Base-by-base conservation (phyloP, 192 early-diverging fungal species). In the Coemansia sp. region DNA sequence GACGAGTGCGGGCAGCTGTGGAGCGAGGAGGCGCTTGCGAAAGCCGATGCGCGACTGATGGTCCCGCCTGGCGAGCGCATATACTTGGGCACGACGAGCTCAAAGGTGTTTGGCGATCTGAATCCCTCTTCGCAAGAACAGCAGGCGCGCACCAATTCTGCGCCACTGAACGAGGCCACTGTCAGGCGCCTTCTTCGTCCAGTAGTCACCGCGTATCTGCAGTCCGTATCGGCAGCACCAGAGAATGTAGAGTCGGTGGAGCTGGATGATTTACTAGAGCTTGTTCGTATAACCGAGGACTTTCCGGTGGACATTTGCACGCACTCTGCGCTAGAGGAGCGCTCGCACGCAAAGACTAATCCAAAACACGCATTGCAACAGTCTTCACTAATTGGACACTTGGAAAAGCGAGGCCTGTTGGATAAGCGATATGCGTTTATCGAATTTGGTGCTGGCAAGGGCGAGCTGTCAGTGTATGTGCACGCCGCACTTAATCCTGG, bases 361-460 rank as follows among this genome's bases (percentile, higher is more conserved):
- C 44, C 44, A n/a, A 90, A 87, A 47, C 87, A 90, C 59, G 72
- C 69, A 15, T 16, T 73, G 34, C 89, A 90, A 68, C 89, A 93
- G 66, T 84, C 92, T n/a, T 97, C 95, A 15, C 73, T 97, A 10
- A 27, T 95, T 3, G 93, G 92, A 11, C 91, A 95, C 59, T 82
- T 97, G 81, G 78, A 86, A 22, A 66, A 76, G 20, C 65, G 77
- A 8, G 81, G 84, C 2, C 83, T 93, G 76, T 71, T 94, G 59
- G 73, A 85, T 38, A 71, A 78, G 13, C 69, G 74, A 0, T 74
- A 85, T 24, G 86, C 85, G 11, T 94, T 88, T 74, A 70, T 92
- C 20, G 94, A 97, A 75, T 94, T 93, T 83, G 93, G 94, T 38
- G 86, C 89, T 35, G 90, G 90, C 8, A 87, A 87, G 64, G 91